phyloP scores from a whole-genome alignment of 78 protist genomes.

The Neovahlkampfia damariscottae region DNA sequence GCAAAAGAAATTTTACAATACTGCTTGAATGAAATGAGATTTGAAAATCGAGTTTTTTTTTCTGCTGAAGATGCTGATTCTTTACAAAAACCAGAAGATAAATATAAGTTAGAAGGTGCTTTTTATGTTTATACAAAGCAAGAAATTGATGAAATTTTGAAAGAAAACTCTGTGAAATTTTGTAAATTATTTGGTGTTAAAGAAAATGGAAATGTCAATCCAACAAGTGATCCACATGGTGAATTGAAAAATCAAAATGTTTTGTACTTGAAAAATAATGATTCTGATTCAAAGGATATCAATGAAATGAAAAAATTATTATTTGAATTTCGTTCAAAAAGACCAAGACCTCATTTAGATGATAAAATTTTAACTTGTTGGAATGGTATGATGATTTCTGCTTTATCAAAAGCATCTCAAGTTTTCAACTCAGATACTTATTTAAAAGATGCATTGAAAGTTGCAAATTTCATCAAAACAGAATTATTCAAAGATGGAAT shows the following conservation, averaged over 20 bases:
- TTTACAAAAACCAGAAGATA: not conserved
- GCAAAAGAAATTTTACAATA: not conserved
- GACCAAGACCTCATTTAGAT: constrained; percentile 52
- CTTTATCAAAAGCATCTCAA: constrained; percentile 27
- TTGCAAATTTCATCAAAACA: constrained; percentile 26
- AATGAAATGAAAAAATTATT: not conserved
- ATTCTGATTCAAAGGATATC: constrained; percentile 5
- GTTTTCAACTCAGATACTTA: constrained; percentile 1
- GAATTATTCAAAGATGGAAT: constrained; percentile 1
- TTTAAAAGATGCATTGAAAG: constrained; percentile 17
- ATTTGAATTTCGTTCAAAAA: constrained; percentile 6
- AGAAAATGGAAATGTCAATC: constrained; percentile 42
- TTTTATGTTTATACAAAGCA: constrained; percentile 42
- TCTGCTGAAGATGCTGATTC: constrained; percentile 63
- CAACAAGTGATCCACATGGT: constrained; percentile 49
- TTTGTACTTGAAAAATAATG: not conserved
- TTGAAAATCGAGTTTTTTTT: constrained; percentile 29
- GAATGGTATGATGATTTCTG: constrained; percentile 62
- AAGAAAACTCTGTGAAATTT: not conserved
- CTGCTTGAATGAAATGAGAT: not conserved
- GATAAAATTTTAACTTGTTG: constrained; percentile 57
- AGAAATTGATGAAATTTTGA: constrained; percentile 13
- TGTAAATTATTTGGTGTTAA: constrained; percentile 11
- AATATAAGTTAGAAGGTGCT: constrained; percentile 44
- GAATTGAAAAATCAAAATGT: constrained; percentile 48